These are phyloP conservation scores for Gaultheria prostrata DNA, from an alignment of 148 eudicot species.

Conservation along the genomic window DNA sequence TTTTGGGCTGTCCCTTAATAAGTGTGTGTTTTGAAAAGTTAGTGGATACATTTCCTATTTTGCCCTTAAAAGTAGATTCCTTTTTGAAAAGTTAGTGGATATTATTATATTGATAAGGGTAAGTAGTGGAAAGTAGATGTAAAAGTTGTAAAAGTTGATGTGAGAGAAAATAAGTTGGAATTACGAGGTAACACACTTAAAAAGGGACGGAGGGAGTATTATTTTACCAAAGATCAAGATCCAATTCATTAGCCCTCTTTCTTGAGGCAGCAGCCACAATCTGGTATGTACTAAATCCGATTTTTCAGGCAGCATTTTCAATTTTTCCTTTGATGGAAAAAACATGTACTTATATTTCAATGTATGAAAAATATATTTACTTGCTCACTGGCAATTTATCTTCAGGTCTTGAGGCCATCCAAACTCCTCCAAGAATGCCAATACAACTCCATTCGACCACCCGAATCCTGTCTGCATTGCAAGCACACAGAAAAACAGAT, in stretches of 20 bases:
- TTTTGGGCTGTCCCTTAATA: no score
- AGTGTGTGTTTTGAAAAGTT: no score
- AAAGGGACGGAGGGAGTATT: no score
- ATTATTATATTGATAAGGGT: no score
- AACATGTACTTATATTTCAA: neutral
- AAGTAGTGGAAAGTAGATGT: no score
- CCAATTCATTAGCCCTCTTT: neutral
- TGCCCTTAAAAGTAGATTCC: no score
- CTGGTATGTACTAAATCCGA: neutral
- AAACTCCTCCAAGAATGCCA: slow-evolving; percentile 88
- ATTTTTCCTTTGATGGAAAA: neutral
- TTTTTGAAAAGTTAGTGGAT: no score
- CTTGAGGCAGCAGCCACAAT: neutral
- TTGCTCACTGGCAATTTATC: slow-evolving; percentile 37
- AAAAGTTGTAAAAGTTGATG: no score
- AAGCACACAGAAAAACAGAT: neutral
- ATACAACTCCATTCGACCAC: slow-evolving; percentile 84
- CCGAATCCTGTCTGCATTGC: slow-evolving; percentile 78
- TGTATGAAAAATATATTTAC: neutral
- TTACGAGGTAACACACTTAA: no score
- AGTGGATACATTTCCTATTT: no score
- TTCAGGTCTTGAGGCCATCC: slow-evolving; percentile 77
- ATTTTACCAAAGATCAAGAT: neutral
- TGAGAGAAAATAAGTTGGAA: no score
- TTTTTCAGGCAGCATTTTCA: neutral